Conservation (phyloP, 352 stramenopile genomes). For the Lagenidium giganteum region DNA sequence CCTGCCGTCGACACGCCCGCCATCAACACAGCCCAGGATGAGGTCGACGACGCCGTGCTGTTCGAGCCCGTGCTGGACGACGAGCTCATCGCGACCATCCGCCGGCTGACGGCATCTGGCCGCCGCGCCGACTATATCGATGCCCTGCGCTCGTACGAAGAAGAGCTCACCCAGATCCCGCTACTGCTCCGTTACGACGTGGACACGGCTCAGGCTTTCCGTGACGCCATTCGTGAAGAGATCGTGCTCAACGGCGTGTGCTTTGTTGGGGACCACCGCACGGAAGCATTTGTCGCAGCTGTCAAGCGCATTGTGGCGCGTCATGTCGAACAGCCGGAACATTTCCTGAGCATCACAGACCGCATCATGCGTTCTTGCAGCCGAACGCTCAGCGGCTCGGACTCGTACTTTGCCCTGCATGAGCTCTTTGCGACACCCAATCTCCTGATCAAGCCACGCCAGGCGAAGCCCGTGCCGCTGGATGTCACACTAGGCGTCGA, state of each 20-base stretch:
- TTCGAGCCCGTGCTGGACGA: constrained; percentile 27
- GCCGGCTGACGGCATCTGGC: constrained; percentile 26
- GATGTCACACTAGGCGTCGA: constrained; percentile 59
- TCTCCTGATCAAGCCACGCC: constrained; percentile 63
- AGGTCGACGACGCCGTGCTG: background rate
- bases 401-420: constrained; percentile 73
- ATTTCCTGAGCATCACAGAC: constrained; percentile 42
- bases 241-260: constrained; percentile 70
- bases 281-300: constrained; percentile 64
- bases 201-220: constrained; percentile 64
- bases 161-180: constrained; percentile 36
- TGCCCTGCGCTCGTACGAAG: constrained; percentile 20
- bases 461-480: constrained; percentile 32
- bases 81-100: constrained; percentile 31
- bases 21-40: constrained; percentile 1
- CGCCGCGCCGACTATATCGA: constrained; percentile 56
- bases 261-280: constrained; percentile 70
- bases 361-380: constrained; percentile 68
- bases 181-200: constrained; percentile 57
- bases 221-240: constrained; percentile 61
- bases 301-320: constrained; percentile 66
- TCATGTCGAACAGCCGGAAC: constrained; percentile 37
- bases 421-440: constrained; percentile 56
- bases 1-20: background rate
- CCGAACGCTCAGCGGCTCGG: constrained; percentile 65